Base-by-base conservation (phyloP, 1,139 yeast genomes). In the Suhomyces bribrorum region DNA sequence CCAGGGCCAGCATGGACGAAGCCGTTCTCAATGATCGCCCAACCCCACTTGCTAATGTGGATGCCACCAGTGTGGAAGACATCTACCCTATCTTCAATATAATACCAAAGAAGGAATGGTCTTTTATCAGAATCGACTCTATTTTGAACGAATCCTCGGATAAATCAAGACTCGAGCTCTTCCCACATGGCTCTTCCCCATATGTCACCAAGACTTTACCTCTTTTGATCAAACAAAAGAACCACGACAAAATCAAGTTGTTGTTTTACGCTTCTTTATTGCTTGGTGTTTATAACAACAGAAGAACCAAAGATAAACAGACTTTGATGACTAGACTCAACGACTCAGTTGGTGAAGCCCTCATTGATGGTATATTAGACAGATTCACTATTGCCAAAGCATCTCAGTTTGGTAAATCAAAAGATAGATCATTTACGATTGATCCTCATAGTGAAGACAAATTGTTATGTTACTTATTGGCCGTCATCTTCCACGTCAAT, bases 401-500 rank as follows among this genome's bases (percentile, higher is more conserved):
- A 9, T 78, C 88, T 6, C 75, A 73, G 38, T 77, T 79, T 48
- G 95, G 95, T 44, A 82, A 77, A 59, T 72, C 88, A 15, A 85
- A 84, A 61, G 86, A 83, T 47, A 77, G 83, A 54, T 76, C 84
- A 12, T 88, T 77, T 59, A 70, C 77, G 44, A 79, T 92, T 46
- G 97, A 92, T 56, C 96, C 97, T 29, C 83, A 79, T 50, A 79
- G 81, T 55, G 96, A 88, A 62, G 96, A 88, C 64, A 88, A 85
- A 63, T 70, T 92, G 35, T 69, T 92, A 49, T 85, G 96, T 61
- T 85, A 81, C 63, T 69, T 89, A 37, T 68, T 92, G 46, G 86
- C 86, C 6, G 63, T 85, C 34, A 72, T 86, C 35, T 67, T 94
- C 58, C 90, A 85, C 58, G 71, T 90, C 41, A 89, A 87, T 57